Evolutionary conservation across 495 filamentous ascomycete genomes (phyloP).

Genomic region (Aspergillus wentii): DNA sequence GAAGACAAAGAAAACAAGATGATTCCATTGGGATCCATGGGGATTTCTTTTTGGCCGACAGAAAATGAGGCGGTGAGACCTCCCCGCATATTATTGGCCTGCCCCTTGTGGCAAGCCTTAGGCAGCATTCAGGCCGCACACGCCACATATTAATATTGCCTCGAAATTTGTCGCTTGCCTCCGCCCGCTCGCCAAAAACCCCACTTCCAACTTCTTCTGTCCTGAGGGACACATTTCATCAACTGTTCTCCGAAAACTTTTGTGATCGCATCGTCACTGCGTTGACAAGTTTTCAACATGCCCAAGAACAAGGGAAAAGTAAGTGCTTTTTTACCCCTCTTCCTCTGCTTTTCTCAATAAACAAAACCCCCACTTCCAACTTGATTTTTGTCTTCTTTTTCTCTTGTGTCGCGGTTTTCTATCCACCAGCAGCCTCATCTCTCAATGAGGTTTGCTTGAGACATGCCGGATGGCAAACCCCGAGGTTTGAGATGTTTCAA

Average conservation of each 20-base stretch:
- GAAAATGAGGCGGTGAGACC: conserved; percentile 14
- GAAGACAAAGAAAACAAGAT: neutral
- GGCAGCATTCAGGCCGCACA: conserved; percentile 14
- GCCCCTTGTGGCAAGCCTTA: conserved; percentile 25
- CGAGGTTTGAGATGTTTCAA: too few relatives aligned
- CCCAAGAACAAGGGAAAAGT: conserved; percentile 99
- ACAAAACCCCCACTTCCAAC: too few relatives aligned
- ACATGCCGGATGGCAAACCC: too few relatives aligned
- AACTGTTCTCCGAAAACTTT: conserved; percentile 5
- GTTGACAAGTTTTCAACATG: conserved; percentile 53
- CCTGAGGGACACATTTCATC: conserved; percentile 10
- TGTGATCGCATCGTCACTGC: conserved; percentile 12
- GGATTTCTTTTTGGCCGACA: conserved; percentile 10
- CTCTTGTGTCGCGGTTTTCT: too few relatives aligned
- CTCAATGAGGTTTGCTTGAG: too few relatives aligned
- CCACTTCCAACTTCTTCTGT: conserved; percentile 14
- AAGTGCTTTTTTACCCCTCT: too few relatives aligned
- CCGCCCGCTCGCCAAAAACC: conserved; percentile 5
- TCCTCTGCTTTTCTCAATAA: too few relatives aligned
- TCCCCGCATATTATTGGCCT: conserved; percentile 2
- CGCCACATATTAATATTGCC: conserved; percentile 8
- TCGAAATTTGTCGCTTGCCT: conserved; percentile 13
- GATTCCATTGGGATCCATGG: neutral
- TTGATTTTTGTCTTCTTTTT: too few relatives aligned
- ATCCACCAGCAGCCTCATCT: too few relatives aligned